Evolutionary conservation across 129 eudicot genomes (phyloP).

Genomic region (Deinandra increscens): DNA sequence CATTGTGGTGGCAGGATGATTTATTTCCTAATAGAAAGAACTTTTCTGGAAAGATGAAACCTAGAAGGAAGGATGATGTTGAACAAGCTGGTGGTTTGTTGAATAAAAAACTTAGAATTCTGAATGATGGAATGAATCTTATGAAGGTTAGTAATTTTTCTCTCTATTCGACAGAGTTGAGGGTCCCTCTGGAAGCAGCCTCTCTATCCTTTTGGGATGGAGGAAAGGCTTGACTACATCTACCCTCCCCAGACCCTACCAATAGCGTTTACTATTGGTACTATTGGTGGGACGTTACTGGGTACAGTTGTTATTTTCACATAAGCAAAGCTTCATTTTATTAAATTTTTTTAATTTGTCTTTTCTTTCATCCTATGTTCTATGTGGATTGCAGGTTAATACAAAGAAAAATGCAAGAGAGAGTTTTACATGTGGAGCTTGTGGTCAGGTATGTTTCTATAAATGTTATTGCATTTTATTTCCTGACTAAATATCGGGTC

Average conservation of each 20-base stretch:
- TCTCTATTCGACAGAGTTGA: too few species aligned
- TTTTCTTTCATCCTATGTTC: neutral
- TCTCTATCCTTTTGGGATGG: too few species aligned
- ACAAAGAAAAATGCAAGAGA: constrained; percentile 93
- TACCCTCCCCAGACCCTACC: too few species aligned
- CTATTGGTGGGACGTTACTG: too few species aligned
- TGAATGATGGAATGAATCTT: constrained; percentile 68
- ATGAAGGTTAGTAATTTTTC: constrained; percentile 29
- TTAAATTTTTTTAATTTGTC: neutral
- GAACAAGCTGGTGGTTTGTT: constrained; percentile 58
- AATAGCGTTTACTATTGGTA: too few species aligned
- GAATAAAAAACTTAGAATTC: constrained; percentile 68
- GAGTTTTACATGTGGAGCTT: constrained; percentile 92
- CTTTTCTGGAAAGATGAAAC: constrained; percentile 58
- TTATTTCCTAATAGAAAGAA: constrained; percentile 41
- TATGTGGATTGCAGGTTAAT: constrained; percentile 50
- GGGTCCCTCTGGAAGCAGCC: too few species aligned
- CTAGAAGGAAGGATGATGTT: constrained; percentile 60
- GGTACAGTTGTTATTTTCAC: too few species aligned
- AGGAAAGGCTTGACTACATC: too few species aligned
- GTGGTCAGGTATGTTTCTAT: constrained; percentile 78
- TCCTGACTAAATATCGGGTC: neutral
- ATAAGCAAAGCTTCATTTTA: neutral
- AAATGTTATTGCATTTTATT: neutral
- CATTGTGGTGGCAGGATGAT: constrained; percentile 65